Evolutionary conservation across 2,329 filamentous ascomycete genomes (phyloP).

Genomic region (Tetracladium maxilliforme): DNA sequence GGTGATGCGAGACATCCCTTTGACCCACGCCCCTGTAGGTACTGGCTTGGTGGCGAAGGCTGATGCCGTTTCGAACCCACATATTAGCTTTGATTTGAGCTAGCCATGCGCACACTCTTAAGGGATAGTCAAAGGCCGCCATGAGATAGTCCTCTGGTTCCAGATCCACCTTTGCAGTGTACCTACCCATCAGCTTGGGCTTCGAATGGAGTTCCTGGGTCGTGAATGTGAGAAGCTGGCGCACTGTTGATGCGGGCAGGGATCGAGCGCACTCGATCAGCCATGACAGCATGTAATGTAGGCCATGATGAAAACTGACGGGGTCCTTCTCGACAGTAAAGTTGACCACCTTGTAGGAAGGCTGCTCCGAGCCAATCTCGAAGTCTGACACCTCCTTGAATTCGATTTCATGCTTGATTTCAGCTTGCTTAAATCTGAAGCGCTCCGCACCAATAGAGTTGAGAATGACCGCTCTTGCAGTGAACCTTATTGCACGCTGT

Average conservation of each 20-base stretch:
- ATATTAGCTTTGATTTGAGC: slow-evolving; percentile 97
- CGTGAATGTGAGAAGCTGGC: slow-evolving; percentile 56
- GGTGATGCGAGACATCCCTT: slow-evolving; percentile 83
- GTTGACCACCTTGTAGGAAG: slow-evolving; percentile 57
- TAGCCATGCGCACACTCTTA: slow-evolving; percentile 89
- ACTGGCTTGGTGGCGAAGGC: slow-evolving; percentile 83
- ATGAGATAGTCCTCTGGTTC: slow-evolving; percentile 67
- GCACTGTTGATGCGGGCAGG: slow-evolving; percentile 53
- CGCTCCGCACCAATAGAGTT: slow-evolving; percentile 86
- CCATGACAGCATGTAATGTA: slow-evolving; percentile 96
- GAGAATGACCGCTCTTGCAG: slow-evolving; percentile 72
- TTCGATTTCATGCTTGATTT: slow-evolving; percentile 72
- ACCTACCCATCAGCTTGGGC: slow-evolving; percentile 44
- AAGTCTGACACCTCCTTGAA: slow-evolving; percentile 71
- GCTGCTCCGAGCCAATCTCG: slow-evolving; percentile 37
- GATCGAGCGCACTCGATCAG: slow-evolving; percentile 77
- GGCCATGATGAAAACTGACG: slow-evolving; percentile 93
- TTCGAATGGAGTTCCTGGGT: slow-evolving; percentile 53
- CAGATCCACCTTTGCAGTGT: too few relatives aligned
- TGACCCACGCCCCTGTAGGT: slow-evolving; percentile 84
- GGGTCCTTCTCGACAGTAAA: slow-evolving; percentile 80
- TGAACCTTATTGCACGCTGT: slow-evolving; percentile 55
- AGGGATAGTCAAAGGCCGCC: slow-evolving; percentile 80
- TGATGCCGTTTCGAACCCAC: slow-evolving; percentile 97
- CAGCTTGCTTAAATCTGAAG: slow-evolving; percentile 67